Evolutionary conservation across 257 asterid genomes (phyloP).

Genomic region (Schizonepeta tenuifolia): DNA sequence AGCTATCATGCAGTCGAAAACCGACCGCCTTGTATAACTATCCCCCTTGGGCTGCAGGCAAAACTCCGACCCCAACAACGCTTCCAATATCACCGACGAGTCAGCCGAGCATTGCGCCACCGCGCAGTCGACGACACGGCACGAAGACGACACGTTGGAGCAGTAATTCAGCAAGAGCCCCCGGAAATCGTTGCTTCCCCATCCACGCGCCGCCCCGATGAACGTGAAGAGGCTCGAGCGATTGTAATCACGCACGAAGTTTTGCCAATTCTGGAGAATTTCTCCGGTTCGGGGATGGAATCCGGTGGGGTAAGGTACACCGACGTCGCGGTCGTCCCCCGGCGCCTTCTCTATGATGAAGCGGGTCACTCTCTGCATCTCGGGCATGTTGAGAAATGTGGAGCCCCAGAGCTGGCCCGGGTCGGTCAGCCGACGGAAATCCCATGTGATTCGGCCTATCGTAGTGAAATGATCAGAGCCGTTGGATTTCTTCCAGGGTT

Average conservation of each 20-base stretch:
- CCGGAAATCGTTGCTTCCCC: constrained; percentile 44
- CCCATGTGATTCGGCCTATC: constrained; percentile 70
- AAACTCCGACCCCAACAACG: constrained; percentile 47
- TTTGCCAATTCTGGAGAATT: constrained; percentile 39
- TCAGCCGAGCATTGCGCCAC: constrained; percentile 39
- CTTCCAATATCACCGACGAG: constrained; percentile 34
- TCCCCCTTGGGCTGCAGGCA: constrained; percentile 59
- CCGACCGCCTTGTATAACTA: constrained; percentile 47
- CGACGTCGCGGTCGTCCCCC: background rate
- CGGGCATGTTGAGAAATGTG: constrained; percentile 53
- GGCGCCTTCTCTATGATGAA: constrained; percentile 51
- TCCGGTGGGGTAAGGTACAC: constrained; percentile 30
- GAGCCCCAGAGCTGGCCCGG: constrained; percentile 60
- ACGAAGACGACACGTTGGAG: constrained; percentile 33
- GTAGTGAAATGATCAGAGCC: constrained; percentile 67
- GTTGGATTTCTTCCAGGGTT: constrained; percentile 42
- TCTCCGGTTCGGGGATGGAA: constrained; percentile 24
- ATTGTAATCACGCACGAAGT: constrained; percentile 28
- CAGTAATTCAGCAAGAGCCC: constrained; percentile 41
- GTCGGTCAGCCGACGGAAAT: constrained; percentile 60
- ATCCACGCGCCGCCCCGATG: constrained; percentile 42
- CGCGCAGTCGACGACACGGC: constrained; percentile 49
- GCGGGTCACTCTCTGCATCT: constrained; percentile 52
- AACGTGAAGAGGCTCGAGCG: constrained; percentile 46
- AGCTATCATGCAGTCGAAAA: constrained; percentile 57